These are phyloP conservation scores for Magnusiomyces paraingens DNA, from an alignment of 1,139 yeast species.

Conservation along the genomic window DNA sequence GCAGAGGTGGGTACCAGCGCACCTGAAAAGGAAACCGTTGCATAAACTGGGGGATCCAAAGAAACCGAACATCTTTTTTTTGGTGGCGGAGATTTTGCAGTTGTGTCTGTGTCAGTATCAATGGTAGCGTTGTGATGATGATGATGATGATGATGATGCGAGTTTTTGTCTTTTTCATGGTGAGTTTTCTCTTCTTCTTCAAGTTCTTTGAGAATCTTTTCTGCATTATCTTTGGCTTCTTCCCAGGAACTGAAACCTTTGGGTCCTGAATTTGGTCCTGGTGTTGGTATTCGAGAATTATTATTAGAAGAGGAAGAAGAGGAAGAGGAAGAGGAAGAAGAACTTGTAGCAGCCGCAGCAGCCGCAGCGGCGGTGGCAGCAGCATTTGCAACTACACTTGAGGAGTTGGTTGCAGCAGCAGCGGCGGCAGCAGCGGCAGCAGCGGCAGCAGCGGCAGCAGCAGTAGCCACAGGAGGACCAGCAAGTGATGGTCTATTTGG, in stretches of 20 bases:
- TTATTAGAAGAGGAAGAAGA: background rate
- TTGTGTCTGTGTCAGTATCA: too few species aligned
- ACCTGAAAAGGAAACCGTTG: slow-evolving; percentile 23
- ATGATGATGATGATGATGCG: too few species aligned
- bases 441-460: slow-evolving; percentile 19
- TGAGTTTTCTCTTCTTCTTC: slow-evolving; percentile 6
- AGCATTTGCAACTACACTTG: slow-evolving; percentile 1
- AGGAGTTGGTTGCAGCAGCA: background rate
- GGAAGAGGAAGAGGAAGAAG: background rate
- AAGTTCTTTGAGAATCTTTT: background rate
- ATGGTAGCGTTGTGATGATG: too few species aligned
- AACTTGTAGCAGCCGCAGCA: slow-evolving; percentile 8
- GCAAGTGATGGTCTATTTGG: slow-evolving; percentile 5
- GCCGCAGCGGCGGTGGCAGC: slow-evolving; percentile 7
- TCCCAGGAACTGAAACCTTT: background rate
- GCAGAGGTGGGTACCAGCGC: slow-evolving; percentile 25
- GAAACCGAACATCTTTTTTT: background rate
- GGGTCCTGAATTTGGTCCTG: background rate
- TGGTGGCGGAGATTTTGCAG: slow-evolving; percentile 6
- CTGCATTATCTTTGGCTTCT: background rate
- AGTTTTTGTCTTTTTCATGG: slow-evolving; percentile 13
- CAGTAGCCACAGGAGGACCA: slow-evolving; percentile 5
- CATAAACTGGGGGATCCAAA: slow-evolving; percentile 18
- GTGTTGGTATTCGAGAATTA: too few species aligned
- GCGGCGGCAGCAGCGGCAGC: slow-evolving; percentile 16